phyloP scores from a whole-genome alignment of 768 basidiomycete species.

The Leccinum imitatum region DNA sequence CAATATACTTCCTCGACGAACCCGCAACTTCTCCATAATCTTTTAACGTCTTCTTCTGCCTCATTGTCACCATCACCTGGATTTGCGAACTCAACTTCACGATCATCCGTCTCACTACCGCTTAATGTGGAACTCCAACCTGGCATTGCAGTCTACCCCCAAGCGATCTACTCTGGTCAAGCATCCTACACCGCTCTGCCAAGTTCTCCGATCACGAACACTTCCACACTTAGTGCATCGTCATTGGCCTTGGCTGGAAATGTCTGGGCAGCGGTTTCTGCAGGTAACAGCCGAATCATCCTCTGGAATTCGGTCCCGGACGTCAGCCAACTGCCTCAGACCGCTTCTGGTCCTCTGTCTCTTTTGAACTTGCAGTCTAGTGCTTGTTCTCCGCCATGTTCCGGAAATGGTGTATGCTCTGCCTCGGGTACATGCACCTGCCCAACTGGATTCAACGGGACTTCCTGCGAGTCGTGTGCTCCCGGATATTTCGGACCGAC shows the following conservation, averaged over 20 bases:
- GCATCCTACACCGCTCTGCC: conserved; percentile 60
- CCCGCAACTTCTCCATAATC: conserved; percentile 67
- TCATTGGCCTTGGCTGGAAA: conserved; percentile 71
- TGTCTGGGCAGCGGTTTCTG: conserved; percentile 64
- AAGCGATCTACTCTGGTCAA: conserved; percentile 64
- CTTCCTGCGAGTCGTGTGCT: conserved; percentile 77
- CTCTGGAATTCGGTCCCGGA: conserved; percentile 83
- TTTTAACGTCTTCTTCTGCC: conserved; percentile 65
- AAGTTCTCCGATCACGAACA: conserved; percentile 43
- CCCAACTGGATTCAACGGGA: conserved; percentile 69
- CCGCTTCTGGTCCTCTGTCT: conserved; percentile 48
- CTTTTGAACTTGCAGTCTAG: conserved; percentile 73
- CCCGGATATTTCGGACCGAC: conserved; percentile 71
- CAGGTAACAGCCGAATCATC: conserved; percentile 59
- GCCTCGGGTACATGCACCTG: conserved; percentile 71
- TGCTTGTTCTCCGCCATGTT: conserved; percentile 73
- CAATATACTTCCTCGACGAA: conserved; percentile 71
- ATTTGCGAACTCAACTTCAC: conserved; percentile 55
- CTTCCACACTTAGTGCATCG: conserved; percentile 48
- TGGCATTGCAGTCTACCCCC: conserved; percentile 65
- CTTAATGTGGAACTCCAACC: conserved; percentile 64
- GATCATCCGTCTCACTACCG: conserved; percentile 53
- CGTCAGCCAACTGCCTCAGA: conserved; percentile 60
- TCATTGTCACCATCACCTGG: conserved; percentile 59
- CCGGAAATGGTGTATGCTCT: conserved; percentile 71